Conservation (phyloP, 2,329 filamentous ascomycete species). For the Fusarium vanettenii region DNA sequence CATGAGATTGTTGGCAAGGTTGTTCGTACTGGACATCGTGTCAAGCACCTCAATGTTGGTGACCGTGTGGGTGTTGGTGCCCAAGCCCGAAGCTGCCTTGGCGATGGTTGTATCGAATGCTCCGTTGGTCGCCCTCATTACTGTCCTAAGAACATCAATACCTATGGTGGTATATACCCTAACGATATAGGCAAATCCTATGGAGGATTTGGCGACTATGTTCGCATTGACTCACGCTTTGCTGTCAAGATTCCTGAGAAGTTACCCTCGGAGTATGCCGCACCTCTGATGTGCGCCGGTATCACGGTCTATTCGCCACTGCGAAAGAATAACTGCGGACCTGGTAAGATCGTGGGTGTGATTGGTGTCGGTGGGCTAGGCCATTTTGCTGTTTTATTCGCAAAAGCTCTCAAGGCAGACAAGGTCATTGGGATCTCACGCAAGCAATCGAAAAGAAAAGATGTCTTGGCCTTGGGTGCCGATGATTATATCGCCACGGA, state of each 20-base stretch:
- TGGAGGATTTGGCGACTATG: background rate
- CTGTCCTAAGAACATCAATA: background rate
- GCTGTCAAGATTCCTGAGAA: background rate
- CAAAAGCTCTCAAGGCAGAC: constrained; percentile 72
- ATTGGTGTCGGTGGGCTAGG: constrained; percentile 76
- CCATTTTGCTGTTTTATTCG: constrained; percentile 74
- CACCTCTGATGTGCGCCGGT: background rate
- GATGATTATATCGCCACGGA: background rate
- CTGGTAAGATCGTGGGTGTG: constrained; percentile 73
- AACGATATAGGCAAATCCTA: background rate
- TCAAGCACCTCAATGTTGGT: constrained; percentile 65
- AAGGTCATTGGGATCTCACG: background rate
- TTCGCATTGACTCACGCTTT: background rate
- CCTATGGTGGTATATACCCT: background rate
- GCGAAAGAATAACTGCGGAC: constrained; percentile 41
- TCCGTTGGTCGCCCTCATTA: background rate
- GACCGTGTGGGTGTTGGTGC: constrained; percentile 61
- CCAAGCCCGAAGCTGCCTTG: constrained; percentile 22
- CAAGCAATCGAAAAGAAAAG: background rate
- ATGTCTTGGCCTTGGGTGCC: background rate
- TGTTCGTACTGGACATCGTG: constrained; percentile 61
- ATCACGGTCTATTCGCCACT: background rate
- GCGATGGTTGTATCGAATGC: constrained; percentile 4
- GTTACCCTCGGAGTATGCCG: background rate
- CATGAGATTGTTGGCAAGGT: constrained; percentile 73